Evolutionary conservation across 176 grass and related monocot genomes (phyloP), one percentile per base, ranked within the genome.

Genomic region (Coix lacrymajobi): DNA sequence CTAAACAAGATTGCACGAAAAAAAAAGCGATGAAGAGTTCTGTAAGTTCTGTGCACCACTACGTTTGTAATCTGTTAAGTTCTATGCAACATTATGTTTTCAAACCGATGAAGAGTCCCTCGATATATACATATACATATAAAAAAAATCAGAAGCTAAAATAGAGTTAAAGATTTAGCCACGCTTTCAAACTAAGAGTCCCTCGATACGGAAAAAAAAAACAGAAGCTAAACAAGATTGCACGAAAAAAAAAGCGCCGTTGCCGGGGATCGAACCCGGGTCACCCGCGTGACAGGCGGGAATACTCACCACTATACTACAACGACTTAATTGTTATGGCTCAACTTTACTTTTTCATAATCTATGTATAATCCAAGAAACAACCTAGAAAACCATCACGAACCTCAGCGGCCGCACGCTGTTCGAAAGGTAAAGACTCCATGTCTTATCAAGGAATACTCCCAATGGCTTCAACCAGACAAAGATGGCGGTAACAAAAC

Each of bases 231-330:
- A n/a, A n/a, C n/a, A n/a, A n/a, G n/a, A n/a, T n/a, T n/a, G n/a
- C n/a, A n/a, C n/a, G n/a, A n/a, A n/a, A n/a, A n/a, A n/a, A 5
- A 16, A 3, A 0, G 12, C 89, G 89, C 92, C 92, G 89, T 88
- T 97, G 90, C 90, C 88, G 95, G 94, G 89, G 89, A 97, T 97
- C 89, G 91, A 97, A 97, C 94, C 91, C 94, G 89, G 87, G 89
- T 92, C 85, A 48, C 83, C 83, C 85, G 86, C 92, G 88, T 94
- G 94, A 90, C 94, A 94, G 94, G 92, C 85, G 85, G 85, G 69
- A 56, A 91, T 91, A 98, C 95, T 94, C 66, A 94, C 90, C 95
- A 98, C 90, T 93, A 91, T 93, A 88, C 92, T 98, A 94, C 92
- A 93, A 94, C 92, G 95, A 97, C 92, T 38, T 57, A 0, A 7